Evolutionary conservation across 179 eudicot species (phyloP).

Genomic region (Spergularia azorica): DNA sequence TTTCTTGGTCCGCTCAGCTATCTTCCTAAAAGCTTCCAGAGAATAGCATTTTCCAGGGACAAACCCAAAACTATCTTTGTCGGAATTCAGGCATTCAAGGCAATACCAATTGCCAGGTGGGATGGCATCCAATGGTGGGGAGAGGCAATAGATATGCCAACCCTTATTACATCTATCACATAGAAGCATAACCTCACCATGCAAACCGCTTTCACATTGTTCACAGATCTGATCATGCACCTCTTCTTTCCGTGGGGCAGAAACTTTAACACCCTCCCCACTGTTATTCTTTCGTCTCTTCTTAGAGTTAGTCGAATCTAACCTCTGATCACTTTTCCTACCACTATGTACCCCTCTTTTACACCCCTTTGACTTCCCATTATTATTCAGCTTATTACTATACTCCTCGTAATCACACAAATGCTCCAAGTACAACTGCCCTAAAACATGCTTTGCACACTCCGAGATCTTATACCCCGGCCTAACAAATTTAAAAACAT

Average conservation of each 20-base stretch:
- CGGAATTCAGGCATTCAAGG: slow-evolving; percentile 88
- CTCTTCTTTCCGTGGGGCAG: slow-evolving; percentile 46
- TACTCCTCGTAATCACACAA: slow-evolving; percentile 84
- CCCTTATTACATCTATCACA: slow-evolving; percentile 98
- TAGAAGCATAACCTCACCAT: slow-evolving; percentile 93
- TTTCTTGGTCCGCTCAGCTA: slow-evolving; percentile 87
- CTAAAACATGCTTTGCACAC: slow-evolving; percentile 86
- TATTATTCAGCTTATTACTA: slow-evolving; percentile 50
- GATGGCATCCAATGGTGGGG: slow-evolving; percentile 80
- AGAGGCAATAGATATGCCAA: slow-evolving; percentile 91
- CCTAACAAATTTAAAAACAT: slow-evolving; percentile 69
- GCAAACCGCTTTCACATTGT: slow-evolving; percentile 94
- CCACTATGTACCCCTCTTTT: slow-evolving; percentile 39
- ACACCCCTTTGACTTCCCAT: slow-evolving; percentile 43
- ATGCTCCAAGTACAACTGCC: slow-evolving; percentile 77
- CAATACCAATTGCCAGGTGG: slow-evolving; percentile 98
- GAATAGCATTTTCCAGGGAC: slow-evolving; percentile 80
- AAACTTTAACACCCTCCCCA: slow-evolving; percentile 55
- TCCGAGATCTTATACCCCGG: slow-evolving; percentile 62
- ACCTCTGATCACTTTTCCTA: slow-evolving; percentile 40
- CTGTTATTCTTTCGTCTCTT: slow-evolving; percentile 60
- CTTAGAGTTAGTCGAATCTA: slow-evolving; percentile 45
- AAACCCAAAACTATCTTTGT: slow-evolving; percentile 90
- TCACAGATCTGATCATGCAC: slow-evolving; percentile 84
- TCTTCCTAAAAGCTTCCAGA: slow-evolving; percentile 77